A percentile compares a stretch with the other conserved stretches of the same genome.
phyloP scores from a whole-genome alignment of 768 basidiomycete genomes.

The Mycena amicta region DNA sequence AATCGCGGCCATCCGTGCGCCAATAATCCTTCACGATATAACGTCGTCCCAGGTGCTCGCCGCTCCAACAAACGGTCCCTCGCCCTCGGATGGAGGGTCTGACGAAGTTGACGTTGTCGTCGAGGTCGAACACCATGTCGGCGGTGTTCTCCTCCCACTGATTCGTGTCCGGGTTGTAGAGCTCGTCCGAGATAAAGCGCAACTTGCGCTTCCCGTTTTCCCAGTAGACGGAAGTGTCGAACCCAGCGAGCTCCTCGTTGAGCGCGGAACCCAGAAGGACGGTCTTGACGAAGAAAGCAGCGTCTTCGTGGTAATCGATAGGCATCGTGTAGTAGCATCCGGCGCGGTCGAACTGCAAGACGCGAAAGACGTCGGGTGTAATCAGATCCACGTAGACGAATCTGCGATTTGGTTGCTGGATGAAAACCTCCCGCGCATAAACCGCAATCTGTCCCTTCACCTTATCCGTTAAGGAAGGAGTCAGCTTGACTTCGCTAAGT shows the following conservation, averaged over 20 bases:
- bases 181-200: neutral
- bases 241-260: neutral
- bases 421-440: neutral
- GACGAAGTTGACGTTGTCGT: conserved; percentile 4
- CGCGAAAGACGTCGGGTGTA: neutral
- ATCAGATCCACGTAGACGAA: neutral
- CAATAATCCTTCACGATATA: conserved; percentile 29
- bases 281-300: neutral
- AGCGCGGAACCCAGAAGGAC: neutral
- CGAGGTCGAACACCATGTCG: neutral
- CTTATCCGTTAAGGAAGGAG: neutral
- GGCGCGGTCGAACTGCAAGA: neutral
- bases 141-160: neutral
- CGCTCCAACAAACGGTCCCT: conserved; percentile 27
- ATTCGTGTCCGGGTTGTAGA: neutral
- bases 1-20: conserved; percentile 7
- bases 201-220: neutral
- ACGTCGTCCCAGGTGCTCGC: neutral
- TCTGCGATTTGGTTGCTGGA: neutral
- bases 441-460: neutral
- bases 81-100: conserved; percentile 22
- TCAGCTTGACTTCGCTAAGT: neutral
- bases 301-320: neutral
- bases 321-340: neutral
- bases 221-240: neutral